A percentile compares a stretch with the other conserved stretches of the same genome.
These are phyloP conservation scores for Mortierella antarctica DNA, from an alignment of 192 early-diverging fungal genomes.

Conservation along the genomic window DNA sequence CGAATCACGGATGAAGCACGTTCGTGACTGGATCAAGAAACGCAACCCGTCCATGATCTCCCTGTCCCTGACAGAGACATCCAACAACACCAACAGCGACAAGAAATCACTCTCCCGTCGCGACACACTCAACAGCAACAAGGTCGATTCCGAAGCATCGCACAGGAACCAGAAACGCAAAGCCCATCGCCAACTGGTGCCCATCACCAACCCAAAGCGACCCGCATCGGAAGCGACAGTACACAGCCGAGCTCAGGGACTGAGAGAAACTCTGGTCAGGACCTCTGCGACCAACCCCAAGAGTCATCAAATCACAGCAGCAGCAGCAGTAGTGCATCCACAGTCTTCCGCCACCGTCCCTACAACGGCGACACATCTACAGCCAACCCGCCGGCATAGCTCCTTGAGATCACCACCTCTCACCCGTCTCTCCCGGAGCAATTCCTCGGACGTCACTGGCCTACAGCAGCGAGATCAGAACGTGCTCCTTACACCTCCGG, in stretches of 20 bases:
- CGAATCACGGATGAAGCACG: constrained; percentile 41
- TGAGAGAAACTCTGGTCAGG: too few relatives aligned
- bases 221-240: neutral
- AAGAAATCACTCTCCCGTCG: too few relatives aligned
- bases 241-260: neutral
- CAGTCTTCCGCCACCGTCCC: too few relatives aligned
- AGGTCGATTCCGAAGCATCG: constrained; percentile 1
- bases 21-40: constrained; percentile 36
- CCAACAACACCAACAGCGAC: neutral
- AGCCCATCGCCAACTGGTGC: constrained; percentile 30
- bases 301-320: neutral
- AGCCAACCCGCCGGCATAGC: neutral
- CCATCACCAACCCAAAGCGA: constrained; percentile 16
- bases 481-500: constrained; percentile 9
- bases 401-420: neutral
- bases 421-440: too few relatives aligned
- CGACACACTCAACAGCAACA: neutral
- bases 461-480: constrained; percentile 2
- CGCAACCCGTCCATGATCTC: constrained; percentile 35
- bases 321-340: neutral
- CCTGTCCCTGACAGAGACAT: constrained; percentile 21
- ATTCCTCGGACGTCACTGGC: too few relatives aligned
- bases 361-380: neutral
- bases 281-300: neutral
- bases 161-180: constrained; percentile 16